Evolutionary conservation across 495 filamentous ascomycete species (phyloP), one percentile per base, ranked within the genome.

Genomic region (Aspergillus mulundensis): DNA sequence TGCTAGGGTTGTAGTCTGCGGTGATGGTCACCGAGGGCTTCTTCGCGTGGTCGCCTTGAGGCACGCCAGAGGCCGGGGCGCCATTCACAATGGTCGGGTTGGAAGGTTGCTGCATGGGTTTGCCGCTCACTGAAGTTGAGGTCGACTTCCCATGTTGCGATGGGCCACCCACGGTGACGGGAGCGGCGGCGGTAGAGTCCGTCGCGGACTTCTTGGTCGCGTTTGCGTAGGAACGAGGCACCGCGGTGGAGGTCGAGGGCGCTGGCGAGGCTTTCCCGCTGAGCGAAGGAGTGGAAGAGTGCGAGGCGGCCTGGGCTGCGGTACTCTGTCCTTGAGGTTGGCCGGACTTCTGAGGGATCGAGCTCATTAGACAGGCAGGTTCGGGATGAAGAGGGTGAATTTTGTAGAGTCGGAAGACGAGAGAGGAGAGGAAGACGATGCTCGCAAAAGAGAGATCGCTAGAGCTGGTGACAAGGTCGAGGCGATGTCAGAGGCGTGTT

Each of bases 11-110:
- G 60, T 86, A 86, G 58, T 85, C 82, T 46, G 90, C 86, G 65
- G 80, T 91, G 74, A 96, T 95, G 53, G 89, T 94, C 54, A 96
- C 87, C 16, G 90, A 93, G 52, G 84, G 84, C 74, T 94, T 94
- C 56, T 89, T 83, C 58, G 74, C 80, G 75, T 97, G 92, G 58
- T 93, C 87, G 53, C 71, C 75, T 46, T 85, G 80, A 64, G 84
- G 78, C 47, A 79, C 69, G 65, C 76, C 77, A 43, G 73, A 71
- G 43, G 84, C 75, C 57, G 76, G 81, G 59, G 84, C 83, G 63
- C 85, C 84, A 77, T 86, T 87, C 54, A 86, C 82, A 50, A 85
- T 83, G 66, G 81, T 77, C 70, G 84, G 78, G 64, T 73, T 70
- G 45, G 51, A 43, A 15, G 23, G 25, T 51, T 65, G 66, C 63